Evolutionary conservation across 2,329 filamentous ascomycete genomes (phyloP).

Genomic region (Pseudogymnoascus sp.): DNA sequence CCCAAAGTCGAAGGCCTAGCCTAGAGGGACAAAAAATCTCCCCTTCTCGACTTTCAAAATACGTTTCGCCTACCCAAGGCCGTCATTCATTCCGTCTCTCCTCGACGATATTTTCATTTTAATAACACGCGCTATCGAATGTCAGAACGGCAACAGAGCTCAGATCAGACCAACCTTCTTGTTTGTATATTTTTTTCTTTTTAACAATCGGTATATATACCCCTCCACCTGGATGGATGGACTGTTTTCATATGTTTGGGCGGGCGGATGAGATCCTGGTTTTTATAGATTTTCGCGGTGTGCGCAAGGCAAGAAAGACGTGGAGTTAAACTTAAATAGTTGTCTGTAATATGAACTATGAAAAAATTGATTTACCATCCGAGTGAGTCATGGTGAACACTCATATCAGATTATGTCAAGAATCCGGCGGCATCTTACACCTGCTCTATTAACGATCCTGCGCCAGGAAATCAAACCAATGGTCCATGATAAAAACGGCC

Average conservation of each 20-base stretch:
- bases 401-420: neutral
- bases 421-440: neutral
- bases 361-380: neutral
- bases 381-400: neutral
- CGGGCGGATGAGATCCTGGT: neutral
- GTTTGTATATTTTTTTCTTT: neutral
- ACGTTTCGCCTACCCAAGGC: neutral
- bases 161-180: neutral
- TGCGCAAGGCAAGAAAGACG: neutral
- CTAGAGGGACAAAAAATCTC: neutral
- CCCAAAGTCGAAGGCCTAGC: neutral
- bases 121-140: neutral
- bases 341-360: neutral
- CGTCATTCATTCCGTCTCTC: neutral
- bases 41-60: neutral
- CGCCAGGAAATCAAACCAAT: too few species aligned
- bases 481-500: too few species aligned
- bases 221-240: neutral
- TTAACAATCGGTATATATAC: neutral
- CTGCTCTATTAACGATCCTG: too few species aligned
- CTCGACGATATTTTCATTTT: neutral
- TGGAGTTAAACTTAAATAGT: neutral
- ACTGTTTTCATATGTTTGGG: neutral
- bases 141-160: neutral
- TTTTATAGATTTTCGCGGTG: neutral